Conservation (phyloP, 2,329 filamentous ascomycete species). For the Trichoderma brevicompactum region DNA sequence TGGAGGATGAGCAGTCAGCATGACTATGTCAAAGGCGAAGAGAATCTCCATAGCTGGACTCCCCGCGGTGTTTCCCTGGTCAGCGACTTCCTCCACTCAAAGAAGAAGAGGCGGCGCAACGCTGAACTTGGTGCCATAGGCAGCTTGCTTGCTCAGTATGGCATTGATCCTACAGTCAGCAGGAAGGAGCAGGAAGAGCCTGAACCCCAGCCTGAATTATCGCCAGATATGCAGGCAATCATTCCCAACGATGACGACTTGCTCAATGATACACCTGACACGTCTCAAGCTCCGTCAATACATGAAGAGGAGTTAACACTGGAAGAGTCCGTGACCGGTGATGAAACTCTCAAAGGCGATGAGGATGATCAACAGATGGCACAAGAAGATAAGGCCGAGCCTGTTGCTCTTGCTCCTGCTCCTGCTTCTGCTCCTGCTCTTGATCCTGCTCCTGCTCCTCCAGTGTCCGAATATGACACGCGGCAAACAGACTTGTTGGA, state of each 20-base stretch:
- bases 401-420: constrained; percentile 33
- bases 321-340: constrained; percentile 34
- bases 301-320: constrained; percentile 34
- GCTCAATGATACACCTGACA: constrained; percentile 61
- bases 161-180: constrained; percentile 49
- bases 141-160: constrained; percentile 65
- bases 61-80: constrained; percentile 89
- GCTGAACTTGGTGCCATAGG: constrained; percentile 80
- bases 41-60: constrained; percentile 80
- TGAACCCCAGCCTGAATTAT: constrained; percentile 45
- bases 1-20: constrained; percentile 96
- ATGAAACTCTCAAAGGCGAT: constrained; percentile 34
- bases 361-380: constrained; percentile 30
- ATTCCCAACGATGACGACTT: constrained; percentile 61
- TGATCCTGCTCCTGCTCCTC: too few relatives aligned
- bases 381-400: constrained; percentile 30
- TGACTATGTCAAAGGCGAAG: constrained; percentile 96
- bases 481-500: constrained; percentile 53
- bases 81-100: constrained; percentile 79
- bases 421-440: too few relatives aligned
- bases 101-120: constrained; percentile 73
- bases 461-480: constrained; percentile 51
- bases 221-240: constrained; percentile 45
- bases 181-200: constrained; percentile 43
- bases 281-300: constrained; percentile 49